Conservation (phyloP, 2,329 filamentous ascomycete species). For the Sarocladium brachiariae region DNA sequence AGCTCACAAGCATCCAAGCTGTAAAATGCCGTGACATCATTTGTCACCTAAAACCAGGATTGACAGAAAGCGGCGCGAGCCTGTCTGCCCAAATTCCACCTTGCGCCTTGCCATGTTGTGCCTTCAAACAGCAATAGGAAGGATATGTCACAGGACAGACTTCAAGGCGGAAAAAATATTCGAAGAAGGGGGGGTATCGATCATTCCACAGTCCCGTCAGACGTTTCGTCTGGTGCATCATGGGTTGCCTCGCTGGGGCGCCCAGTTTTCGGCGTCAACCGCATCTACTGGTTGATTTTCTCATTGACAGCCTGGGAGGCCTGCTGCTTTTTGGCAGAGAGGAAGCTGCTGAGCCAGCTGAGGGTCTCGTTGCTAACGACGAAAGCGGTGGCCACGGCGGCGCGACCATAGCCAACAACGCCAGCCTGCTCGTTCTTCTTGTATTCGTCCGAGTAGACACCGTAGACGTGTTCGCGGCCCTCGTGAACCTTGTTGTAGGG, state of each 20-base stretch:
- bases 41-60: background rate
- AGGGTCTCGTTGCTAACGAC: conserved; percentile 61
- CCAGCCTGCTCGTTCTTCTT: conserved; percentile 60
- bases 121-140: background rate
- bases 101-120: background rate
- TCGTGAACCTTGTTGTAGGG: conserved; percentile 57
- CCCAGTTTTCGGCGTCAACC: conserved; percentile 1
- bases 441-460: conserved; percentile 50
- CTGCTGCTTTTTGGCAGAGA: conserved; percentile 57
- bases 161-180: background rate
- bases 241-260: background rate
- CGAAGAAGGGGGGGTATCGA: conserved; percentile 2
- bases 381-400: conserved; percentile 59
- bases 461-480: conserved; percentile 54
- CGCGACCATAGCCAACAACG: conserved; percentile 62
- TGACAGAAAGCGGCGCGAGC: background rate
- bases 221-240: background rate
- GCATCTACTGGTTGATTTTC: conserved; percentile 36
- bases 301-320: conserved; percentile 49
- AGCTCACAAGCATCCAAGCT: background rate
- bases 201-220: background rate
- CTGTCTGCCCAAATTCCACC: background rate
- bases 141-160: background rate
- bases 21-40: background rate
- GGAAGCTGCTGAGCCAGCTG: conserved; percentile 50